phyloP scores from a whole-genome alignment of 2,329 filamentous ascomycete species.

The Bipolaris cookei region DNA sequence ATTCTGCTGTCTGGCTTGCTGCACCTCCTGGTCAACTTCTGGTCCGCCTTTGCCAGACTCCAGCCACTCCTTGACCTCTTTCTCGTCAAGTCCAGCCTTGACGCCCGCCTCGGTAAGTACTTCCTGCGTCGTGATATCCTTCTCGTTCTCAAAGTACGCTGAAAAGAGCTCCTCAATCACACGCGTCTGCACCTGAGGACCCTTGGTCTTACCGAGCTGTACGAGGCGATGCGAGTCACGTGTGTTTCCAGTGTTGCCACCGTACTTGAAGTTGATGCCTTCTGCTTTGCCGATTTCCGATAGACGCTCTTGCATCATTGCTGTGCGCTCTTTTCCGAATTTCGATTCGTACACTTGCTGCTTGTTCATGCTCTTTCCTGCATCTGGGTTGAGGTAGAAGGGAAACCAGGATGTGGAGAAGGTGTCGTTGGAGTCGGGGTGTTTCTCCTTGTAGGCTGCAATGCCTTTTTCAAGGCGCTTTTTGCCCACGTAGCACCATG shows the following conservation, averaged over 20 bases:
- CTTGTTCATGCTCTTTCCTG: conserved; percentile 63
- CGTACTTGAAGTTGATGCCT: conserved; percentile 76
- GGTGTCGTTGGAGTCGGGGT: conserved; percentile 68
- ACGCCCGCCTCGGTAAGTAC: conserved; percentile 51
- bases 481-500: conserved; percentile 75
- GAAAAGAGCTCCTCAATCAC: conserved; percentile 50
- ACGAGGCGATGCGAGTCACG: conserved; percentile 76
- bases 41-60: conserved; percentile 52
- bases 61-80: conserved; percentile 54
- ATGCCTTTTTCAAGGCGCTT: conserved; percentile 77
- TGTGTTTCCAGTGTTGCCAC: conserved; percentile 75
- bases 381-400: conserved; percentile 77
- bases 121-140: conserved; percentile 54
- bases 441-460: conserved; percentile 64
- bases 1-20: conserved; percentile 54
- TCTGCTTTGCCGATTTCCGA: conserved; percentile 64
- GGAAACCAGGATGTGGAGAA: conserved; percentile 78
- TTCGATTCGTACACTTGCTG: conserved; percentile 65
- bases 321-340: conserved; percentile 67
- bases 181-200: conserved; percentile 55
- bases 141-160: conserved; percentile 57
- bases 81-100: conserved; percentile 53
- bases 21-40: conserved; percentile 56
- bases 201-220: conserved; percentile 68
- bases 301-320: conserved; percentile 65